These are phyloP conservation scores for Mycena crocata DNA, from an alignment of 768 basidiomycete species.

Conservation along the genomic window DNA sequence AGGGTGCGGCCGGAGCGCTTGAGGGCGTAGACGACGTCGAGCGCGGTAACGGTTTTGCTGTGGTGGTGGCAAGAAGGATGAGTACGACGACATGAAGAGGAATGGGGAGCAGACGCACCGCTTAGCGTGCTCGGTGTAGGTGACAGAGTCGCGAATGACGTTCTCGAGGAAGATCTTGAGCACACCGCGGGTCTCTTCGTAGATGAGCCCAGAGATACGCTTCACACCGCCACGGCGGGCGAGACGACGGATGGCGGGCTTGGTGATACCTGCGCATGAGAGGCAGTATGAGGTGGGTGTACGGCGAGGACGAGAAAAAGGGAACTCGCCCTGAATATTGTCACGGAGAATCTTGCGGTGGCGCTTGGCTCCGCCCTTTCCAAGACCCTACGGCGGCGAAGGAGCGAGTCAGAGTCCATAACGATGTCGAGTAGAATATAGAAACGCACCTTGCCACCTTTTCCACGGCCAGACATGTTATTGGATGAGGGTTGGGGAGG, in stretches of 20 bases:
- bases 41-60: constrained; percentile 81
- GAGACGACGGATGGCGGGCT: constrained; percentile 94
- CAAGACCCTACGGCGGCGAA: constrained; percentile 66
- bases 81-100: background rate
- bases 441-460: constrained; percentile 82
- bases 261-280: constrained; percentile 73
- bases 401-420: background rate
- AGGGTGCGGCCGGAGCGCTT: constrained; percentile 84
- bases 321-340: constrained; percentile 67
- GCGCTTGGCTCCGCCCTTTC: constrained; percentile 87
- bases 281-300: constrained; percentile 17
- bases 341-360: constrained; percentile 87
- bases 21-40: constrained; percentile 83
- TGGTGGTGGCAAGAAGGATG: background rate
- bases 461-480: constrained; percentile 94
- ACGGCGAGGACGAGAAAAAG: background rate
- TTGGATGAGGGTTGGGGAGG: constrained; percentile 25
- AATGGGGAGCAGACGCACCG: constrained; percentile 58
- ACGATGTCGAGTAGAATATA: background rate
- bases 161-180: constrained; percentile 94
- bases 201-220: constrained; percentile 70
- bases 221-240: constrained; percentile 98
- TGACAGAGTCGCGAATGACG: constrained; percentile 94
- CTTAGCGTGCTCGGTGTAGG: constrained; percentile 98
- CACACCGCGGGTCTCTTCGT: constrained; percentile 83